Evolutionary conservation across 495 filamentous ascomycete genomes (phyloP).

Genomic region (Penicilliopsis zonata): DNA sequence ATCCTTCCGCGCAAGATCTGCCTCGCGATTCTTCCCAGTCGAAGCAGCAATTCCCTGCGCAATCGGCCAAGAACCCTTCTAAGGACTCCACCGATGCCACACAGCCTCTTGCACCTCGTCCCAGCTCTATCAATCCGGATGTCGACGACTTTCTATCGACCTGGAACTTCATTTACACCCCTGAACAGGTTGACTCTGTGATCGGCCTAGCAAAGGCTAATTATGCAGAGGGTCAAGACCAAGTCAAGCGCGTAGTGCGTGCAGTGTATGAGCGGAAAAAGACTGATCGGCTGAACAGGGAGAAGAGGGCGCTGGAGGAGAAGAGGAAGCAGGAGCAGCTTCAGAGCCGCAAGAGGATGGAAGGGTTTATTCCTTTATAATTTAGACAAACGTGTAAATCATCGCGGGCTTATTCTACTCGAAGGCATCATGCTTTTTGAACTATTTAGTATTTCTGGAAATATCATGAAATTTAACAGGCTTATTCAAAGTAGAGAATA

Average conservation of each 20-base stretch:
- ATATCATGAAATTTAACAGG: no score
- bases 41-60: conserved; percentile 13
- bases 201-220: conserved; percentile 77
- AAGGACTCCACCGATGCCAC: conserved; percentile 9
- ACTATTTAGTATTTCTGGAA: no score
- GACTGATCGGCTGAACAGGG: conserved; percentile 46
- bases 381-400: no score
- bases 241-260: conserved; percentile 63
- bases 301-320: conserved; percentile 35
- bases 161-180: conserved; percentile 95
- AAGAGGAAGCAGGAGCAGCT: conserved; percentile 27
- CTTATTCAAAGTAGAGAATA: no score
- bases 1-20: conserved; percentile 38
- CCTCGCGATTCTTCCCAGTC: conserved; percentile 11
- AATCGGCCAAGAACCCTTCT: conserved; percentile 6
- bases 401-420: no score
- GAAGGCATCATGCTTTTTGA: no score
- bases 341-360: conserved; percentile 27
- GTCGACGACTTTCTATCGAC: conserved; percentile 78
- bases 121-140: conserved; percentile 68
- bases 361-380: conserved; percentile 27
- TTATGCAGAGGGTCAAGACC: conserved; percentile 66
- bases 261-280: conserved; percentile 93
- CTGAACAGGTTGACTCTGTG: conserved; percentile 70
- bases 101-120: conserved; percentile 29